These are phyloP conservation scores for Boletus holoroseus DNA, from an alignment of 1,284 basidiomycete genomes.

Conservation along the genomic window DNA sequence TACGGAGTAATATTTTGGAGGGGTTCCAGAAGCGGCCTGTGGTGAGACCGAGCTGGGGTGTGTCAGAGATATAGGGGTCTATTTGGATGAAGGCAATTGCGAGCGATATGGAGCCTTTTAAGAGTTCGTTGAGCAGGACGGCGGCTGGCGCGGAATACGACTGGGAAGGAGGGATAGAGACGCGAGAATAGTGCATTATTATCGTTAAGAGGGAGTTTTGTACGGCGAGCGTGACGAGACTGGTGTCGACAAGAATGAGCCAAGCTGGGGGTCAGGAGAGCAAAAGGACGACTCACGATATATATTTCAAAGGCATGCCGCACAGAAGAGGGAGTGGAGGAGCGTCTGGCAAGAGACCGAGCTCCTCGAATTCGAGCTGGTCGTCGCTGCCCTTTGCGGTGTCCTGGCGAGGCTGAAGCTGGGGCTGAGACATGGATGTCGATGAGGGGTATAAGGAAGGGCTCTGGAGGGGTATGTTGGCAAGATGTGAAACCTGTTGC, in stretches of 20 bases:
- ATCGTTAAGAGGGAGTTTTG: constrained; percentile 89
- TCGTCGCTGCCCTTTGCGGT: constrained; percentile 35
- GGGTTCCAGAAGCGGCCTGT: constrained; percentile 34
- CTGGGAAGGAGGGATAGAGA: constrained; percentile 68
- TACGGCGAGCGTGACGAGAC: constrained; percentile 85
- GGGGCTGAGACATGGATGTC: constrained; percentile 31
- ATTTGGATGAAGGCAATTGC: constrained; percentile 45
- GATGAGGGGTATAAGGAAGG: constrained; percentile 23
- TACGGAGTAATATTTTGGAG: constrained; percentile 36
- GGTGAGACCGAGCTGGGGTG: constrained; percentile 24
- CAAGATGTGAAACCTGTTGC: constrained; percentile 1
- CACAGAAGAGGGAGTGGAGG: constrained; percentile 50
- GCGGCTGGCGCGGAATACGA: constrained; percentile 89
- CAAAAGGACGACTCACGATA: constrained; percentile 57
- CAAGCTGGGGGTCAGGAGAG: constrained; percentile 2
- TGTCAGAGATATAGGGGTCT: constrained; percentile 34
- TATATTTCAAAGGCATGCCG: constrained; percentile 73
- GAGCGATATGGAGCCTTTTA: constrained; percentile 86
- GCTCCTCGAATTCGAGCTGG: constrained; percentile 45
- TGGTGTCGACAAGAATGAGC: constrained; percentile 29
- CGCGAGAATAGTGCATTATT: constrained; percentile 93
- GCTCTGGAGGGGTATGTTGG: neutral
- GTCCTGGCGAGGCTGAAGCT: constrained; percentile 15
- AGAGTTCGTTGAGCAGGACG: constrained; percentile 87
- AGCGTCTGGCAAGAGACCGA: constrained; percentile 42